Conservation (phyloP, 202 grass and related monocot genomes). For the Hordeum pubiflorum region DNA sequence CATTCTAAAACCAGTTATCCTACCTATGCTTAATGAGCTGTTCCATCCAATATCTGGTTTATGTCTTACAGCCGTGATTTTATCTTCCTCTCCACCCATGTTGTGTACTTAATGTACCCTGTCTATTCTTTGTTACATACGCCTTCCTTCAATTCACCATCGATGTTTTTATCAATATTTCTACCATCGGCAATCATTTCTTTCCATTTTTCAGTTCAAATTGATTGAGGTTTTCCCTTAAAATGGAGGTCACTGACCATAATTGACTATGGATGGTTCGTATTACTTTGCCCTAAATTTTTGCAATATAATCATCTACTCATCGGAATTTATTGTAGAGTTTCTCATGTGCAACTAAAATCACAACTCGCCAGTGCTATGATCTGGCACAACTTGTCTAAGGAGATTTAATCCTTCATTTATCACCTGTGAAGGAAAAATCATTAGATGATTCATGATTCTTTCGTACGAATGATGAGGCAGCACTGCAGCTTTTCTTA, state of each 20-base stretch:
- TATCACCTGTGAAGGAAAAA: neutral
- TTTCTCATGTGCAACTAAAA: neutral
- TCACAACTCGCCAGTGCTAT: neutral
- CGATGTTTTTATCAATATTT: conserved; percentile 1
- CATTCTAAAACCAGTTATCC: neutral
- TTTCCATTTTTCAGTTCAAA: neutral
- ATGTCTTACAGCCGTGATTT: neutral
- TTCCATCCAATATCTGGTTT: neutral
- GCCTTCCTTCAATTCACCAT: neutral
- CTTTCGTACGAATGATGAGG: neutral
- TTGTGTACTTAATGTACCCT: neutral
- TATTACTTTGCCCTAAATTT: neutral
- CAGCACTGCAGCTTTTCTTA: neutral
- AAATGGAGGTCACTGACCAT: neutral
- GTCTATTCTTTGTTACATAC: neutral
- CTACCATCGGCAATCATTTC: neutral
- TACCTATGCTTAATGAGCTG: neutral
- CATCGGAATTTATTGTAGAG: neutral
- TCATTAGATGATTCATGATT: neutral
- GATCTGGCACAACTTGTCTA: neutral
- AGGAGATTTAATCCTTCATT: neutral
- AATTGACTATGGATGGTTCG: neutral
- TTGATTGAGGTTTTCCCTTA: neutral
- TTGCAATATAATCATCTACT: neutral
- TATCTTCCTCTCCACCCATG: neutral